These are phyloP conservation scores for Trifolium dubium DNA, from an alignment of 306 rosid genomes.

Conservation along the genomic window DNA sequence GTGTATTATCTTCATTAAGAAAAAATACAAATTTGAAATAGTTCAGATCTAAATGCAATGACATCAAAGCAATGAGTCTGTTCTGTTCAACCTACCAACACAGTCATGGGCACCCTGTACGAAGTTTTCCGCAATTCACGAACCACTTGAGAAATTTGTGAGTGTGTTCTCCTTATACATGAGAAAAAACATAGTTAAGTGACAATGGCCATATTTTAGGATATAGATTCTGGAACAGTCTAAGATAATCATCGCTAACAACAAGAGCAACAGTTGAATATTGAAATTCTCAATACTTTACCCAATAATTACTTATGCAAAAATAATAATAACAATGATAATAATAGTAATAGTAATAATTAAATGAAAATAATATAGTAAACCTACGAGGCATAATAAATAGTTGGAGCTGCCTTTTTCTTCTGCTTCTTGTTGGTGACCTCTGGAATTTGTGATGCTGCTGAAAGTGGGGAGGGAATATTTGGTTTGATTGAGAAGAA, in stretches of 20 bases:
- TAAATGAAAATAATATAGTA: not conserved
- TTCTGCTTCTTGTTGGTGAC: conserved; percentile 57
- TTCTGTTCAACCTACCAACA: conserved; percentile 66
- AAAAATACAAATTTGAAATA: not conserved
- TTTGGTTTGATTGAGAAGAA: not conserved
- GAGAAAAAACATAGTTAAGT: conserved; percentile 30
- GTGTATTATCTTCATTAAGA: conserved; percentile 8
- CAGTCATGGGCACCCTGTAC: conserved; percentile 91
- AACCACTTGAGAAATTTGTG: conserved; percentile 88
- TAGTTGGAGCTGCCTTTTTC: conserved; percentile 69
- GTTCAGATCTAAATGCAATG: not conserved
- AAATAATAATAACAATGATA: not conserved
- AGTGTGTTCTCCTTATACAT: conserved; percentile 88
- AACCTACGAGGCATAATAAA: conserved; percentile 87
- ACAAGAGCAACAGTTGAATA: not conserved
- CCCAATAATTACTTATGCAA: not conserved
- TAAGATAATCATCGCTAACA: conserved; percentile 6
- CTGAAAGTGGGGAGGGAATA: conserved; percentile 25
- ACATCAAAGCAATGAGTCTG: conserved; percentile 27
- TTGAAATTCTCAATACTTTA: not conserved
- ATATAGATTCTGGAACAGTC: conserved; percentile 6
- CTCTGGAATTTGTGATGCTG: conserved; percentile 52
- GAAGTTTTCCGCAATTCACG: conserved; percentile 82
- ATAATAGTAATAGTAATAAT: too few relatives aligned
- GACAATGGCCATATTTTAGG: conserved; percentile 3